Conservation (phyloP, 1,139 yeast species). For the Geotrichum bryndzae region DNA sequence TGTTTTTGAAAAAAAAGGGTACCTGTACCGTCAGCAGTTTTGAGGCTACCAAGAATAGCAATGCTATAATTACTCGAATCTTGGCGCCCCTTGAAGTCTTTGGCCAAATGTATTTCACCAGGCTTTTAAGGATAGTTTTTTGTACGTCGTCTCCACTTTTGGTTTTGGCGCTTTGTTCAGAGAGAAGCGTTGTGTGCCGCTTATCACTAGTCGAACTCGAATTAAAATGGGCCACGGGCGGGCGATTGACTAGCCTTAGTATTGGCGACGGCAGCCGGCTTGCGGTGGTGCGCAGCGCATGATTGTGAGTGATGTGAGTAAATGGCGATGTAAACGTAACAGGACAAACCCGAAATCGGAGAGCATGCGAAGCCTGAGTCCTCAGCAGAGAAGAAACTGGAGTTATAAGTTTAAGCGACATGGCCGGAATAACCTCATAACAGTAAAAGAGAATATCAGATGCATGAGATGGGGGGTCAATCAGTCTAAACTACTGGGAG, state of each 20-base stretch:
- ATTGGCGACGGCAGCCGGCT: not conserved
- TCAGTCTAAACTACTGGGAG: not conserved
- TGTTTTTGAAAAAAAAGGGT: constrained; percentile 86
- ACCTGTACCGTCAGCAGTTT: constrained; percentile 89
- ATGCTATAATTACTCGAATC: constrained; percentile 68
- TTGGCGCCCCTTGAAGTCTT: constrained; percentile 60
- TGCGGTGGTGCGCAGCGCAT: not conserved
- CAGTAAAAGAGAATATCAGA: not conserved
- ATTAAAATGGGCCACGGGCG: constrained; percentile 1
- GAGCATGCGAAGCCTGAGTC: not conserved
- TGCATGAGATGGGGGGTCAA: not conserved
- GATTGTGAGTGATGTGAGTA: not conserved
- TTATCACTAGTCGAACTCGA: constrained; percentile 13
- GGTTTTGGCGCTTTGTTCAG: constrained; percentile 9
- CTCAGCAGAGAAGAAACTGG: not conserved
- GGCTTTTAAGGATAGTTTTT: constrained; percentile 27
- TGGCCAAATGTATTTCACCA: constrained; percentile 87
- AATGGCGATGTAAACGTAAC: not conserved
- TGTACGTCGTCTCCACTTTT: constrained; percentile 20
- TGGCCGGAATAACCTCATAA: not conserved
- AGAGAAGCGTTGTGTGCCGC: constrained; percentile 11
- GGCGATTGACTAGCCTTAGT: not conserved
- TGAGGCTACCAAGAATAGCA: constrained; percentile 65
- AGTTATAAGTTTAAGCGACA: not conserved
- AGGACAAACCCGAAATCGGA: not conserved